Evolutionary conservation across 2,329 filamentous ascomycete species (phyloP), one percentile per base, ranked within the genome.

Genomic region (Sarocladium strictum): DNA sequence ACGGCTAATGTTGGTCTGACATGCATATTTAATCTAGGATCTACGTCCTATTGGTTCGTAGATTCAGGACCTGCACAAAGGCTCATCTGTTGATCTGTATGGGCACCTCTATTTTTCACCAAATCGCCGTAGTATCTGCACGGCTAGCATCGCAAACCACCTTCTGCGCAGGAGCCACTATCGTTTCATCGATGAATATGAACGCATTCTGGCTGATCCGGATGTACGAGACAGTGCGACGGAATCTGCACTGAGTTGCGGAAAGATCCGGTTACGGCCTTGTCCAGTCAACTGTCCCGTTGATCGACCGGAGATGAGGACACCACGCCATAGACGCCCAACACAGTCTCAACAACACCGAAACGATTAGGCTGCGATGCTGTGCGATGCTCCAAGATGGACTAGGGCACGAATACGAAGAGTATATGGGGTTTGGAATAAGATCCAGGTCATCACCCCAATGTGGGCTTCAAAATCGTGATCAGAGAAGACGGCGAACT

Each of bases 301-400:
- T 32, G 35, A 38, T 38, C 35, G n/a, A 9, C 11, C 35, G 17
- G 9, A 21, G 3, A 21, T 21, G 19, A n/a, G n/a, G n/a, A n/a
- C 38, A 43, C 21, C 38, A 21, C 17, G 14, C 38, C 38, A 21
- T 23, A 5, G 38, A 5, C 23, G 43, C 43, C 43, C 43, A 47
- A 47, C 43, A 12, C 24, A 12, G 7, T 21, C 17, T 43, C 9
- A 24, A 24, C 43, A 27, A 29, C 14, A 27, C 24, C 23, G 43
- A 47, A 29, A 17, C 23, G 11, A 24, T 47, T 47, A 47, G 43
- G 43, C 43, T 24, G 43, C 43, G 43, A 47, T 29, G 43, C 43
- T 29, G 7, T 23, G 24, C 10, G 24, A 47, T 3, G 14, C 23
- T 7, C 7, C 3, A 23, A 15, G 14, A 24, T 7, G 35, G 17